These are phyloP conservation scores for Cicer cuneatum DNA, from an alignment of 306 rosid species.

Conservation along the genomic window DNA sequence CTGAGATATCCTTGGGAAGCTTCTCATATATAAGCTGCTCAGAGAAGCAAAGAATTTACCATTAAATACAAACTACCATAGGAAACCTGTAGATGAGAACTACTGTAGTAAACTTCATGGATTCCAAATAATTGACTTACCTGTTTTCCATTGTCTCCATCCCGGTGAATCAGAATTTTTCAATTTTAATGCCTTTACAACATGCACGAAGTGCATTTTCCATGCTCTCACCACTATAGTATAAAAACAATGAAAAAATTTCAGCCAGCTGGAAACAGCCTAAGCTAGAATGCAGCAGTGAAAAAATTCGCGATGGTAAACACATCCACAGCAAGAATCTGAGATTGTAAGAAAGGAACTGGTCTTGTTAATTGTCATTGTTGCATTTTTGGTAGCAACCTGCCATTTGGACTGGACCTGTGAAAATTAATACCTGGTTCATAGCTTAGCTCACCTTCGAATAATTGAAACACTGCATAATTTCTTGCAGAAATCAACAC, in stretches of 20 bases:
- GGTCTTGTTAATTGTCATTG: neutral
- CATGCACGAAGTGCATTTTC: conserved; percentile 98
- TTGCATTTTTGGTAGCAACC: conserved; percentile 32
- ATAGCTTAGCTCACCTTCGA: conserved; percentile 92
- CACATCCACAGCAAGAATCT: conserved; percentile 27
- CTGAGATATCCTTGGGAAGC: conserved; percentile 95
- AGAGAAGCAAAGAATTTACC: conserved; percentile 43
- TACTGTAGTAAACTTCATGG: conserved; percentile 24
- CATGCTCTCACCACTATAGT: conserved; percentile 95
- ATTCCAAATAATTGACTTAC: conserved; percentile 47
- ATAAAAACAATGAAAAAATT: conserved; percentile 45
- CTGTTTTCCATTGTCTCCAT: conserved; percentile 96
- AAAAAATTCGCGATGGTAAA: neutral
- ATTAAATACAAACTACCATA: conserved; percentile 27
- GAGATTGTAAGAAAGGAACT: conserved; percentile 30
- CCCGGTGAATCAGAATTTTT: conserved; percentile 96
- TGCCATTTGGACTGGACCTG: conserved; percentile 35
- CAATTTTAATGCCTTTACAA: conserved; percentile 98
- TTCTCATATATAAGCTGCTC: conserved; percentile 95
- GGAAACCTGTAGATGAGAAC: conserved; percentile 11
- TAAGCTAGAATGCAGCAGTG: neutral
- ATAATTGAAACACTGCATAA: conserved; percentile 93
- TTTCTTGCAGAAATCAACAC: conserved; percentile 98
- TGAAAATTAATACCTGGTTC: conserved; percentile 57
- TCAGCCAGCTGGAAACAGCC: conserved; percentile 16